Evolutionary conservation across 2,329 filamentous ascomycete species (phyloP), one percentile per base, ranked within the genome.

Genomic region (Arthrobotrys conoides): DNA sequence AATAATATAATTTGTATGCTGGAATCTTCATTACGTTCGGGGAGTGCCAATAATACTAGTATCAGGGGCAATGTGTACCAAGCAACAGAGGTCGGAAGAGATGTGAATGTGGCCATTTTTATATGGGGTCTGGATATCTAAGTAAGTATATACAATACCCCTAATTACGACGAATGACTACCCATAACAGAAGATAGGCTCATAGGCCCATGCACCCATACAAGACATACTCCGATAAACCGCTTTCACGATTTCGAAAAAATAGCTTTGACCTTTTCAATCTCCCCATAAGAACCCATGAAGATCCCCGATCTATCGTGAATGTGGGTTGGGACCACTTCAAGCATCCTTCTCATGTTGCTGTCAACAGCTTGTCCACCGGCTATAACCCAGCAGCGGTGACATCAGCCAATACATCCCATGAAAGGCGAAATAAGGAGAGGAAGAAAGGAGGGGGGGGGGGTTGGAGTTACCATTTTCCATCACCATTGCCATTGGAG

Each of bases 401-500:
- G 44, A 8, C 5, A 20, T 46, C 20, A 46, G 44, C 44, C 44
- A n/a, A 46, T 5, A 46, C 0, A 20, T 20, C 9, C n/a, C n/a
- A 46, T 18, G 20, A 18, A 10, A 33, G n/a, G 16, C 1, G 14
- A 41, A 30, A 16, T 5, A 18, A 1, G 36, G 38, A 12, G 12
- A 36, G 33, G 9, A 59, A 24, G 14, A 16, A 36, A 20, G 9
- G 14, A 48, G 10, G n/a, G 48, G 5, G 18, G 5, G 36, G 38
- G 8, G 12, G 9, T 10, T 86, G 20, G 12, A 2, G 6, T 86
- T 85, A 95, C 93, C 96, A 86, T 99, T 97, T 86, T 99, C 96
- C 85, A 99, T 98, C 5, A 99, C 90, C 91, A 98, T 92, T 24
- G 96, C 96, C 96, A 99, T 99, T 46, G 96, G 96, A 14, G 96